phyloP scores from a whole-genome alignment of 106 monocot genomes.

The Alisma plantagoaquatica region DNA sequence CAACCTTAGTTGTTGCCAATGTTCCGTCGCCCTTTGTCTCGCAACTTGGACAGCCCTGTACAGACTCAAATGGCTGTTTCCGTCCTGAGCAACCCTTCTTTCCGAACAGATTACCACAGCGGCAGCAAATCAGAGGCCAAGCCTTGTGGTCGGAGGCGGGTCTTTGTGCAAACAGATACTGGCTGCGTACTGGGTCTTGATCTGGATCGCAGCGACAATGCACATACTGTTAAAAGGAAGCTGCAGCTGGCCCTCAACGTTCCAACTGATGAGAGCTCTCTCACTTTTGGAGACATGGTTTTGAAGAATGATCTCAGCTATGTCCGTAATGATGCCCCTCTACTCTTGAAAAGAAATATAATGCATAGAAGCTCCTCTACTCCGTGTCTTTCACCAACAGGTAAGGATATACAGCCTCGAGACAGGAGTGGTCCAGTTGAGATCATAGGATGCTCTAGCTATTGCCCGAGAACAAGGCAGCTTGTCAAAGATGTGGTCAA shows the following conservation, averaged over 20 bases:
- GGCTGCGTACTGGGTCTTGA: conserved; percentile 62
- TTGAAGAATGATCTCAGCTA: conserved; percentile 65
- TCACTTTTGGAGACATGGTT: conserved; percentile 69
- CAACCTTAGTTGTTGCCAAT: conserved; percentile 1
- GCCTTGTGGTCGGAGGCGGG: conserved; percentile 31
- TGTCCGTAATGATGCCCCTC: conserved; percentile 65
- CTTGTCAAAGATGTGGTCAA: conserved; percentile 57
- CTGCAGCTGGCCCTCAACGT: conserved; percentile 62
- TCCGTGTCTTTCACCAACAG: conserved; percentile 63
- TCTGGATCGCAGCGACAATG: conserved; percentile 66
- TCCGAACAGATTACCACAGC: conserved; percentile 26
- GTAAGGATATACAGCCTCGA: conserved; percentile 41
- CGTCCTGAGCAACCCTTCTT: conserved; percentile 23
- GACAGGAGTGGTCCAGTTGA: conserved; percentile 60
- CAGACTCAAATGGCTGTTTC: conserved; percentile 81
- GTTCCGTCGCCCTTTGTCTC: conserved; percentile 27
- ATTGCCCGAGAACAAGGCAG: conserved; percentile 40
- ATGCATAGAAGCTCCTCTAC: conserved; percentile 64
- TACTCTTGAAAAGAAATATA: conserved; percentile 58
- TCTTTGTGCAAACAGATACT: conserved; percentile 79
- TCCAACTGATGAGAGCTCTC: conserved; percentile 70
- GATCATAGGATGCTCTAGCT: conserved; percentile 57
- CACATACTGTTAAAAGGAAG: conserved; percentile 63
- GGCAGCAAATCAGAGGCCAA: conserved; percentile 32
- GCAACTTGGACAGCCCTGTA: conserved; percentile 56